These are phyloP conservation scores for Trapa incisa DNA, from an alignment of 345 rosid genomes.

Conservation along the genomic window DNA sequence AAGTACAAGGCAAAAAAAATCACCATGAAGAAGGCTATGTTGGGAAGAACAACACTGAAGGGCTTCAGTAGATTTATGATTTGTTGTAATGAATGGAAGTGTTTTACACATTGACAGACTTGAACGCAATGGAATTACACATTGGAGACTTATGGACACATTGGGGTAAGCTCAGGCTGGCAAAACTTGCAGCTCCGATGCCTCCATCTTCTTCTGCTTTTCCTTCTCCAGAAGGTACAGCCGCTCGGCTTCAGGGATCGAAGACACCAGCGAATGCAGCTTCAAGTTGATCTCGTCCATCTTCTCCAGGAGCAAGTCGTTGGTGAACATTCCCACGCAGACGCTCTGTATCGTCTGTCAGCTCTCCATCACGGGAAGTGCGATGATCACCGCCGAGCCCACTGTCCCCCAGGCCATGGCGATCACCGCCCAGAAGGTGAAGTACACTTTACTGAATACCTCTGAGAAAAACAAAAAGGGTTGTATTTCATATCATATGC, in stretches of 20 bases:
- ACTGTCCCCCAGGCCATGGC: slow-evolving; percentile 83
- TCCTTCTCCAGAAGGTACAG: slow-evolving; percentile 45
- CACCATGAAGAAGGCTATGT: too few species aligned
- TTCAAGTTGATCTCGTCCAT: slow-evolving; percentile 47
- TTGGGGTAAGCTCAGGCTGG: not conserved
- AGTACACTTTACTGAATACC: slow-evolving; percentile 56
- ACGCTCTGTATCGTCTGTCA: slow-evolving; percentile 58
- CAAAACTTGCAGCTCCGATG: slow-evolving; percentile 2
- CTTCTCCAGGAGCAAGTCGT: slow-evolving; percentile 50
- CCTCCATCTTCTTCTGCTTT: slow-evolving; percentile 26
- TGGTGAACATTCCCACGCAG: slow-evolving; percentile 63
- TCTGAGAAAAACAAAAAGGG: slow-evolving; percentile 18
- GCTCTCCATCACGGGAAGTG: slow-evolving; percentile 60
- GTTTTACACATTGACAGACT: not conserved
- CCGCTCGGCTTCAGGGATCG: slow-evolving; percentile 65
- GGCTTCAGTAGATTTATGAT: too few species aligned
- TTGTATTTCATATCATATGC: not conserved
- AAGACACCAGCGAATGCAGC: slow-evolving; percentile 35
- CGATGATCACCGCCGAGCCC: slow-evolving; percentile 57
- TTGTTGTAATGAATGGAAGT: not conserved
- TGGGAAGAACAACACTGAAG: too few species aligned
- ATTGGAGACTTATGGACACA: not conserved
- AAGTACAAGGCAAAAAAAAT: too few species aligned
- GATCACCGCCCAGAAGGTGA: slow-evolving; percentile 78
- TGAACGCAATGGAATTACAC: too few species aligned